Evolutionary conservation across 2,329 filamentous ascomycete species (phyloP), one percentile per base, ranked within the genome.

Genomic region (Cytospora chrysosperma): DNA sequence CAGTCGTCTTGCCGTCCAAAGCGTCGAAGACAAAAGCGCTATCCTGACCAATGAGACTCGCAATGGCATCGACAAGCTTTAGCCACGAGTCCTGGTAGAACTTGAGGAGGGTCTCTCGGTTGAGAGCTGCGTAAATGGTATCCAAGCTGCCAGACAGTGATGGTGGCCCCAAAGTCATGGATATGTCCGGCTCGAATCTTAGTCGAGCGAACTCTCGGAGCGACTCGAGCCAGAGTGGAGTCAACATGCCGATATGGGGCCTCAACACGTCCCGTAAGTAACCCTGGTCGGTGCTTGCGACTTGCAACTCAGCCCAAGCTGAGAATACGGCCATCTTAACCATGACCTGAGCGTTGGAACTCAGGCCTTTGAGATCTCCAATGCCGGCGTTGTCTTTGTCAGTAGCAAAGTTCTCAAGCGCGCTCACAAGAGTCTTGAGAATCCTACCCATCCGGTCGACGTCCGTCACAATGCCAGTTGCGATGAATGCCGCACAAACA

Each of bases 41-140:
- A 73, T 99, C 95, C 75, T 97, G 94, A 71, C 98, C 95, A 64
- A 99, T 97, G 6, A 99, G 81, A 72, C 93, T 97, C 13, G 95
- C 94, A 74, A 99, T 98, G 4, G 95, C 96, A 77, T 99, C 93
- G 2, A 99, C 94, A 13, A 99, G 85, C 69, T 95, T 96, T 47
- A 99, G 82, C 95, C 95, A 99, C 0, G 93, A 92, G 64, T 96
- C 93, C 79, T 99, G 94, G 74, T 99, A 99, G 76, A 99, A 99
- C 74, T 89, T 90, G 17, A 99, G 83, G 49, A 98, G 81, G 0
- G 95, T 98, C 76, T 99, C 93, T 21, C 95, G 86, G 73, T 98
- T 98, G 67, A 99, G 80, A 0, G 95, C 94, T 40, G 95, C 92
- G 72, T 99, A 99, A 26, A 98, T 92, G 1, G 92, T 93, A 72